These are phyloP conservation scores for Madurella mycetomatis DNA, from an alignment of 2,329 filamentous ascomycete species.

Conservation along the genomic window DNA sequence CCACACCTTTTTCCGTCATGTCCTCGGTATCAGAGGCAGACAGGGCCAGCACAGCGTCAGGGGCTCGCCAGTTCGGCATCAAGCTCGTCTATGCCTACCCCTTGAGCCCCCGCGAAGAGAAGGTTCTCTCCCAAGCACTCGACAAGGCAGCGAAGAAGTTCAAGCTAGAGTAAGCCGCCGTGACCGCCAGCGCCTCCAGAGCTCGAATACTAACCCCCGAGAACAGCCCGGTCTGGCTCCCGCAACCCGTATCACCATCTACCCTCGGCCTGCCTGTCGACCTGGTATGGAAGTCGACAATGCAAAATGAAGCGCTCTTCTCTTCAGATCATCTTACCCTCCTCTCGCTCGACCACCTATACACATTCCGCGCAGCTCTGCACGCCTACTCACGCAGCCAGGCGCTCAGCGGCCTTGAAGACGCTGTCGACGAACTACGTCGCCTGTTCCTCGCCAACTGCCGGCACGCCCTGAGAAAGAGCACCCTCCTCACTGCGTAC, in stretches of 20 bases:
- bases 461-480: conserved; percentile 45
- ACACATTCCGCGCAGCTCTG: conserved; percentile 60
- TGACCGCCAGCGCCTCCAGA: not conserved
- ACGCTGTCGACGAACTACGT: conserved; percentile 60
- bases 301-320: conserved; percentile 59
- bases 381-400: conserved; percentile 50
- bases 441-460: conserved; percentile 53
- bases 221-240: conserved; percentile 39
- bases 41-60: conserved; percentile 20
- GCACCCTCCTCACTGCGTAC: conserved; percentile 51
- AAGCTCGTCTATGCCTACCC: conserved; percentile 47
- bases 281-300: conserved; percentile 52
- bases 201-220: conserved; percentile 12
- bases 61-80: conserved; percentile 40
- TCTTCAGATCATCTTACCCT: conserved; percentile 56
- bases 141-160: conserved; percentile 51
- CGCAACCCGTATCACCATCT: conserved; percentile 40
- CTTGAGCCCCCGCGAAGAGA: conserved; percentile 44
- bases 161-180: conserved; percentile 34
- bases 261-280: conserved; percentile 45
- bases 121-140: conserved; percentile 44
- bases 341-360: conserved; percentile 57
- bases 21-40: conserved; percentile 32
- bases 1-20: conserved; percentile 34
- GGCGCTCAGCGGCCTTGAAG: conserved; percentile 46